Percentiles rank a stretch among this genome's conserved stretches.
These are phyloP conservation scores for Exophiala dermatitidis DNA, from an alignment of 2,329 filamentous ascomycete genomes.

Conservation along the genomic window DNA sequence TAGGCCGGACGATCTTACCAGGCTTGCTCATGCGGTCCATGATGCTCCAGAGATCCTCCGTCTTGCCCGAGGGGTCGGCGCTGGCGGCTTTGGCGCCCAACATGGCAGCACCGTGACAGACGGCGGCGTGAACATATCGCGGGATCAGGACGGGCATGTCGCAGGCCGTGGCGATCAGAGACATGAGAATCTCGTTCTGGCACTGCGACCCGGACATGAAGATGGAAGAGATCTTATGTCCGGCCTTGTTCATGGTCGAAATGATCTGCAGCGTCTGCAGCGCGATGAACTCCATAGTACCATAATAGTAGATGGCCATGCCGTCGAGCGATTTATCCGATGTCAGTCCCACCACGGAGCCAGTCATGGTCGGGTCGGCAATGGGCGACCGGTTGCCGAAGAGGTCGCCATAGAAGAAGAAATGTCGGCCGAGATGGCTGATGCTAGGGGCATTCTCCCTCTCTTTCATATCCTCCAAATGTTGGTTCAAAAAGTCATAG, in stretches of 20 bases:
- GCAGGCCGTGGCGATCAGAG: slow-evolving; percentile 82
- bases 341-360: slow-evolving; percentile 76
- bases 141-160: slow-evolving; percentile 90
- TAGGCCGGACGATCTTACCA: slow-evolving; percentile 72
- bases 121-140: slow-evolving; percentile 86
- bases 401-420: slow-evolving; percentile 97
- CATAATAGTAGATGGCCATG: slow-evolving; percentile 87
- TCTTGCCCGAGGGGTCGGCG: slow-evolving; percentile 65
- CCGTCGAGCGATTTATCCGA: slow-evolving; percentile 81
- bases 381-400: slow-evolving; percentile 95
- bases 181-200: slow-evolving; percentile 89
- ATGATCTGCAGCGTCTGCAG: slow-evolving; percentile 95
- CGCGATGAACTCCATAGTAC: slow-evolving; percentile 95
- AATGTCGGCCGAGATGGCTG: slow-evolving; percentile 80
- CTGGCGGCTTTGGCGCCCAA: slow-evolving; percentile 94
- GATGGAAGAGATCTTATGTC: slow-evolving; percentile 81
- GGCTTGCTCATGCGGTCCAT: slow-evolving; percentile 98
- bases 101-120: slow-evolving; percentile 98
- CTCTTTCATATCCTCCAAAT: slow-evolving; percentile 68
- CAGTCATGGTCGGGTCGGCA: slow-evolving; percentile 88
- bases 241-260: slow-evolving; percentile 82
- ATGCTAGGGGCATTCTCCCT: slow-evolving; percentile 65
- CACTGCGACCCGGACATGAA: slow-evolving; percentile 99
- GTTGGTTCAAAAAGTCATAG: slow-evolving; percentile 89
- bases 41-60: slow-evolving; percentile 86